Evolutionary conservation across 2,329 filamentous ascomycete genomes (phyloP), one percentile per base, ranked within the genome.

Genomic region (Ceratocystis variospora): DNA sequence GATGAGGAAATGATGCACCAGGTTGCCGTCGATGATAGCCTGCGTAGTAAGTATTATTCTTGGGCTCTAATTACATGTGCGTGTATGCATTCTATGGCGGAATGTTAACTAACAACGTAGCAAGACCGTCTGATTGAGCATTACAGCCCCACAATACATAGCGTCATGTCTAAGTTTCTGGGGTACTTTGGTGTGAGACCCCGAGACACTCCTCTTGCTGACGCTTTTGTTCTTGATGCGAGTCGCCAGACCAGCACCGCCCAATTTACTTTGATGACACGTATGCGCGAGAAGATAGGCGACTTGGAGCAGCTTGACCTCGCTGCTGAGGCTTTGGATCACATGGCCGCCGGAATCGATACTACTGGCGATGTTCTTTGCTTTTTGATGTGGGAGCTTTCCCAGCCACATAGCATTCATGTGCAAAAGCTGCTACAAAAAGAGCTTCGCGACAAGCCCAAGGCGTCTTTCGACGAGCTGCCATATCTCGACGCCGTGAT

Each of bases 381-480:
- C 71, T 88, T 88, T 71, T 76, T 89, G 12, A 86, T 89, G 82
- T 86, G 85, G 80, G 81, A 88, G 72, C 77, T 89, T 1, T 89
- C 86, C 1, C 81, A 83, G 69, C 82, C 84, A 1, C 74, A 78
- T 6, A 85, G 81, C 3, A 70, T 76, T 0, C 67, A 72, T 1
- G 76, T 82, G 62, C 86, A 88, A 72, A 72, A 75, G 10, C 75
- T 73, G 2, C 76, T 88, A 3, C 77, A 79, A 31, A 71, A 76
- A 17, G 86, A 88, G 72, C 73, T 87, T 3, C 71, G 70, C 0
- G 71, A 73, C 2, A 78, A 79, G 59, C 72, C 76, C 0, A 72
- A 73, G 61, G 70, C 73, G 6, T 64, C 73, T 37, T 73, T 80
- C 68, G 81, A 84, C 63, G 78, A 79, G 67, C 74, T 87, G 1